Evolutionary conservation across 83 land plant species (phyloP), one percentile per base, ranked within the genome.

Genomic region (Picea mariana): DNA sequence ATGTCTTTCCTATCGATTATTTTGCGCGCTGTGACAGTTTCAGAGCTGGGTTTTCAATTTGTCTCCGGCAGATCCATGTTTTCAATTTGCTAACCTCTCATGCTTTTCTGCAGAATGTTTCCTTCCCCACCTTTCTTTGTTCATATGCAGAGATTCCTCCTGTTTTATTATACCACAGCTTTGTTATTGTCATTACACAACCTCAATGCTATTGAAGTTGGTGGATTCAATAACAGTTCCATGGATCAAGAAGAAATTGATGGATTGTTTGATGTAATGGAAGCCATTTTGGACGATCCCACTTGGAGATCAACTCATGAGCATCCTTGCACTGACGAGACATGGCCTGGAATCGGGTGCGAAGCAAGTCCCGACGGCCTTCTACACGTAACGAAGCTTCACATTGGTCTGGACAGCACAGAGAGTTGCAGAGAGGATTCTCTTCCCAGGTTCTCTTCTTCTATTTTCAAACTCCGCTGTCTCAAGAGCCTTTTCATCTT

Each of bases 321-420:
- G 23, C 40, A 20, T 60, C 80, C 80, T 62, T 79, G 80, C 23
- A 79, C 80, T 31, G 80, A 79, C 9, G 23, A 13, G 15, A 69
- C 72, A 79, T 79, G 80, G 72, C 80, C 75, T 79, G 80, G 80
- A 60, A 60, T 78, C 5, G 67, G 65, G n/a, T 78, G 80, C 55
- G 80, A 78, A 59, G 80, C 27, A 42, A 59, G 9, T 59, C 17
- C 34, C 7, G 80, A 78, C n/a, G 16, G 8, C 18, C 27, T 59
- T 59, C 34, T 60, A 13, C 80, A 78, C 9, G 38, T 78, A 59
- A 78, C 80, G 15, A 78, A 78, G 80, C 80, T 78, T 27, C 65
- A 78, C 21, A 78, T 78, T 16, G 80, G 80, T 5, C 12, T 62
- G 21, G 65, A 27, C 24, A 7, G 17, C 76, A 72, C 52, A 40